Evolutionary conservation across 139 green algal species (phyloP).

Genomic region (Deuterostichococcus epilithicus): DNA sequence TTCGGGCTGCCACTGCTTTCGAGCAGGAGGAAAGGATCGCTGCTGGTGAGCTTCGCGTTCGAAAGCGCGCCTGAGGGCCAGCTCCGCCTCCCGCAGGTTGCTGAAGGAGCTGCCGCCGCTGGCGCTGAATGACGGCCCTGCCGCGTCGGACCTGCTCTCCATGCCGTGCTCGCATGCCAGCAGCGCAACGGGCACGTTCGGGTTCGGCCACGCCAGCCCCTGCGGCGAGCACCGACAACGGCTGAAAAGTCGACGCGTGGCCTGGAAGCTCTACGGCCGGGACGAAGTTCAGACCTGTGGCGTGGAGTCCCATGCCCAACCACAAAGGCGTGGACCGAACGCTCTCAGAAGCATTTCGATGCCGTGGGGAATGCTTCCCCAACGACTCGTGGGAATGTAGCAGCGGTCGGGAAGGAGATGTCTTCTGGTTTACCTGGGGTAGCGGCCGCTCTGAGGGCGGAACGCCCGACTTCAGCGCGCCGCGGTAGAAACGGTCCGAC

Average conservation of each 20-base stretch:
- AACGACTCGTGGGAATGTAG: background rate
- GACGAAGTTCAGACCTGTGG: no score
- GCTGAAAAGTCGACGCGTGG: no score
- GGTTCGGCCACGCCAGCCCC: constrained; percentile 48
- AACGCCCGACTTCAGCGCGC: constrained; percentile 37
- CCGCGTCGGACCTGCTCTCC: constrained; percentile 13
- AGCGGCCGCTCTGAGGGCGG: constrained; percentile 21
- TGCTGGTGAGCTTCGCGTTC: no score
- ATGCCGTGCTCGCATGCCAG: constrained; percentile 26
- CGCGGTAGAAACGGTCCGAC: constrained; percentile 56
- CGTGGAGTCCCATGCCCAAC: no score
- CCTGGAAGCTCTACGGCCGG: no score
- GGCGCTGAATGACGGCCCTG: constrained; percentile 11
- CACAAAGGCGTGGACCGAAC: no score
- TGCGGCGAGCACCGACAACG: no score
- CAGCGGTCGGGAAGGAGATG: constrained; percentile 35
- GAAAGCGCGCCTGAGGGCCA: constrained; percentile 43
- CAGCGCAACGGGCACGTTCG: constrained; percentile 41
- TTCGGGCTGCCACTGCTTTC: no score
- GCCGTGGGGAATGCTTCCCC: background rate
- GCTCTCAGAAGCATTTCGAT: background rate
- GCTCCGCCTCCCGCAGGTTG: constrained; percentile 61
- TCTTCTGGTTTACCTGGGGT: background rate
- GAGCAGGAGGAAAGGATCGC: no score
- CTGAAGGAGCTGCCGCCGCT: constrained; percentile 7